Percentiles rank a stretch among this genome's conserved stretches.
These are phyloP conservation scores for Aspergillus felis DNA, from an alignment of 2,329 filamentous ascomycete species.

Conservation along the genomic window DNA sequence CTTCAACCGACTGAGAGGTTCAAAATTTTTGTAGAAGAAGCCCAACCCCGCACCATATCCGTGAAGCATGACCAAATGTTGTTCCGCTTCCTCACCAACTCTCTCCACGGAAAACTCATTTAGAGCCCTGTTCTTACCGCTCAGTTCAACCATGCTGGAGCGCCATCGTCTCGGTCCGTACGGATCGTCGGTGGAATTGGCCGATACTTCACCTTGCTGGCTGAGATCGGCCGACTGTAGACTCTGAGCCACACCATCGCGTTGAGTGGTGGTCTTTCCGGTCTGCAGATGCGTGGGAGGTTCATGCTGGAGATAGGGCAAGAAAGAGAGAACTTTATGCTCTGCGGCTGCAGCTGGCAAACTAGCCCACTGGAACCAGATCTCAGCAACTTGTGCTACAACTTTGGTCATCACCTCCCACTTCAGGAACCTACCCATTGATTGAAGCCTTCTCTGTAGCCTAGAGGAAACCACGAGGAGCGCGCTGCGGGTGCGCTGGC, in stretches of 20 bases:
- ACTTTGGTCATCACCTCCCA: slow-evolving; percentile 1
- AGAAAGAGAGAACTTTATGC: slow-evolving; percentile 77
- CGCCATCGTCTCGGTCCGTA: slow-evolving; percentile 83
- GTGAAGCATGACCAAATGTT: slow-evolving; percentile 92
- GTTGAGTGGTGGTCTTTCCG: slow-evolving; percentile 37
- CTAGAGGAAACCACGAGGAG: slow-evolving; percentile 68
- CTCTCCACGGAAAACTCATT: slow-evolving; percentile 93
- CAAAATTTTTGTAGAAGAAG: slow-evolving; percentile 98
- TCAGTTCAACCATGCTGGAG: slow-evolving; percentile 76
- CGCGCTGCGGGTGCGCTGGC: slow-evolving; percentile 27
- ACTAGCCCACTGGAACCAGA: slow-evolving; percentile 66
- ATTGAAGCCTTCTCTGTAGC: slow-evolving; percentile 84
- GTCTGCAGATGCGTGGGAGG: slow-evolving; percentile 67
- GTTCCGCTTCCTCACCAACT: slow-evolving; percentile 70
- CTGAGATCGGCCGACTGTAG: slow-evolving; percentile 34
- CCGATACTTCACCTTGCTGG: slow-evolving; percentile 43
- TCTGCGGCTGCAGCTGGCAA: slow-evolving; percentile 81
- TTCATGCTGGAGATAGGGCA: slow-evolving; percentile 70
- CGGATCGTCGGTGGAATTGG: slow-evolving; percentile 61
- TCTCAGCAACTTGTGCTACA: slow-evolving; percentile 16
- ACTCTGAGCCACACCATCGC: slow-evolving; percentile 26
- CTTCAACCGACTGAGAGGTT: slow-evolving; percentile 70
- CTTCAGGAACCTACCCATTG: slow-evolving; percentile 69
- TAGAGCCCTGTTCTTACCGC: slow-evolving; percentile 78
- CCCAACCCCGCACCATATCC: slow-evolving; percentile 94